Percentiles rank a stretch among this genome's conserved stretches.
These are phyloP conservation scores for Wickerhamiella lipophila DNA, from an alignment of 805 yeast genomes.

Conservation along the genomic window DNA sequence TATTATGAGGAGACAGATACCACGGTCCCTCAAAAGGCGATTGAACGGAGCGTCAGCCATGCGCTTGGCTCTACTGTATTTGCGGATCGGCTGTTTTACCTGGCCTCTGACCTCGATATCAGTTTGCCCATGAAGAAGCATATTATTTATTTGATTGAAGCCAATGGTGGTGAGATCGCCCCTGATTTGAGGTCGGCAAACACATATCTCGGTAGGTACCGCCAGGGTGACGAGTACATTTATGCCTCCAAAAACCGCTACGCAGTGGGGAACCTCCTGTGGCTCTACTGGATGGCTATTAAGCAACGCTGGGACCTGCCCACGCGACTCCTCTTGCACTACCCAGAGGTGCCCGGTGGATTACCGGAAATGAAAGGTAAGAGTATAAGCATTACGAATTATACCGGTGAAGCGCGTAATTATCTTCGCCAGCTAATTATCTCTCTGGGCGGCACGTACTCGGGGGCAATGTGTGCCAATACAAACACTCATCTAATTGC, in stretches of 20 bases:
- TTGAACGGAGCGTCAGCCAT: slow-evolving; percentile 21
- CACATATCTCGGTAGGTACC: slow-evolving; percentile 49
- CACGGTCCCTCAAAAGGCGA: slow-evolving; percentile 20
- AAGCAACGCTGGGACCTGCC: slow-evolving; percentile 47
- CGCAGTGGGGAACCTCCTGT: slow-evolving; percentile 52
- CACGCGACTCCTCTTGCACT: slow-evolving; percentile 43
- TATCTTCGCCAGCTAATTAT: slow-evolving; percentile 53
- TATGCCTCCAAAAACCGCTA: slow-evolving; percentile 33
- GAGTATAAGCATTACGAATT: slow-evolving; percentile 59
- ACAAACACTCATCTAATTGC: slow-evolving; percentile 63
- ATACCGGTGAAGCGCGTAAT: slow-evolving; percentile 69
- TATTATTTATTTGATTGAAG: slow-evolving; percentile 35
- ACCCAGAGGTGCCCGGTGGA: slow-evolving; percentile 48
- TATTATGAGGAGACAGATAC: slow-evolving; percentile 10
- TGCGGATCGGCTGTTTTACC: slow-evolving; percentile 35
- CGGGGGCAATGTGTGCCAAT: slow-evolving; percentile 47
- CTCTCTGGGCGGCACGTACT: slow-evolving; percentile 64
- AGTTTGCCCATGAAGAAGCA: slow-evolving; percentile 33
- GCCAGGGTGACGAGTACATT: slow-evolving; percentile 45
- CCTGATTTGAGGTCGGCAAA: slow-evolving; percentile 27
- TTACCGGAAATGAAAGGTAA: slow-evolving; percentile 43
- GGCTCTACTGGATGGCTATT: slow-evolving; percentile 62
- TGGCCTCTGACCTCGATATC: slow-evolving; percentile 46
- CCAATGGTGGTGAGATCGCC: slow-evolving; percentile 43
- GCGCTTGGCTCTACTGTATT: slow-evolving; percentile 26